phyloP scores from a whole-genome alignment of 2,329 filamentous ascomycete genomes.

The Penicillium concentricum region DNA sequence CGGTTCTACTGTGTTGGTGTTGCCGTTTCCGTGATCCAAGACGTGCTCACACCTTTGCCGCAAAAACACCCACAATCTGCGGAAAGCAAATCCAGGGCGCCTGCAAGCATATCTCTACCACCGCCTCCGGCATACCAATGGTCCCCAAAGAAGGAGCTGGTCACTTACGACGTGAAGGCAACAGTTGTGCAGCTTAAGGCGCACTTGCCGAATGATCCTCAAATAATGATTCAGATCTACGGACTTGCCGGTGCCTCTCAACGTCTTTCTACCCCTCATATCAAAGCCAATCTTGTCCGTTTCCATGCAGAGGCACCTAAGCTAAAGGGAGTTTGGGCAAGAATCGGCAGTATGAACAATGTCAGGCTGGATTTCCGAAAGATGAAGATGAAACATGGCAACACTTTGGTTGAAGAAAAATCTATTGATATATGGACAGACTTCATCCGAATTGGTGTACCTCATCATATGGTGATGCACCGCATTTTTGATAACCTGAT shows the following conservation, averaged over 20 bases:
- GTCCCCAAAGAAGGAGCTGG: conserved; percentile 57
- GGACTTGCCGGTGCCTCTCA: conserved; percentile 79
- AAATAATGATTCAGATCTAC: conserved; percentile 86
- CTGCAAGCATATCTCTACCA: conserved; percentile 24
- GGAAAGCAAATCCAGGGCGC: conserved; percentile 15
- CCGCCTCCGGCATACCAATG: conserved; percentile 25
- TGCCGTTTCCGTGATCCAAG: conserved; percentile 71
- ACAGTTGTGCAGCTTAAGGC: conserved; percentile 84
- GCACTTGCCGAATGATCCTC: conserved; percentile 83
- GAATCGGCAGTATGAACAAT: conserved; percentile 79
- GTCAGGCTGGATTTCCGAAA: conserved; percentile 78
- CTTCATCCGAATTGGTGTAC: conserved; percentile 81
- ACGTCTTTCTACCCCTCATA: conserved; percentile 80
- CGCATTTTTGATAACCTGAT: conserved; percentile 90
- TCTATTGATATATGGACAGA: conserved; percentile 83
- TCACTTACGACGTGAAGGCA: conserved; percentile 79
- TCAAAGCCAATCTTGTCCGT: conserved; percentile 74
- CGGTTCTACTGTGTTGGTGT: conserved; percentile 87
- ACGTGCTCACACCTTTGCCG: conserved; percentile 56
- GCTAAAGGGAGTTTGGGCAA: conserved; percentile 79
- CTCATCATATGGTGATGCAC: conserved; percentile 86
- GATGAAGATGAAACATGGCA: conserved; percentile 66
- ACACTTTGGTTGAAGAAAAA: conserved; percentile 66
- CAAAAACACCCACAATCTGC: conserved; percentile 13
- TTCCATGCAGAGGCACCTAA: conserved; percentile 84